phyloP scores from a whole-genome alignment of 169 alveolate species.

The Plasmodium billcollinsi region DNA sequence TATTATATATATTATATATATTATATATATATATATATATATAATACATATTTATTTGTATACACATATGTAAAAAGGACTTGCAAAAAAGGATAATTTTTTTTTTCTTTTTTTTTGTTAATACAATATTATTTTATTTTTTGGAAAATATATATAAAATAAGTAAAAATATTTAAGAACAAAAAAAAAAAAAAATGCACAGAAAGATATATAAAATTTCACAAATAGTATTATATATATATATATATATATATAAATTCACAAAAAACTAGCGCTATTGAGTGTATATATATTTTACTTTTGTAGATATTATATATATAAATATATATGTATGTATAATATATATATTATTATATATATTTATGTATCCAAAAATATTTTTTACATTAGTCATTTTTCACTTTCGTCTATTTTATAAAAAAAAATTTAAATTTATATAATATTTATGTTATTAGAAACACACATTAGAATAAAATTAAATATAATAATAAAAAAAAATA shows the following conservation, averaged over 20 bases:
- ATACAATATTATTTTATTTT: constrained; percentile 5
- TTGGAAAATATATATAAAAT: background rate
- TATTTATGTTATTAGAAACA: background rate
- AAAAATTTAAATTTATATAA: background rate
- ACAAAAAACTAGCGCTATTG: constrained; percentile 43
- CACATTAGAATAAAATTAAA: background rate
- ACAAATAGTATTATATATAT: constrained; percentile 6
- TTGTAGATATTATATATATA: constrained; percentile 6
- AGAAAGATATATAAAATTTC: constrained; percentile 4
- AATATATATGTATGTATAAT: no score
- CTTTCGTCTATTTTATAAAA: constrained; percentile 17
- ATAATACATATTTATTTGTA: no score
- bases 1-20: no score
- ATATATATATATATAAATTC: background rate
- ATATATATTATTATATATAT: no score
- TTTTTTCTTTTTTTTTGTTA: constrained; percentile 10
- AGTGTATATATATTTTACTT: constrained; percentile 44
- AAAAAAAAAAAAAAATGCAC: constrained; percentile 12
- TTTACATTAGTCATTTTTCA: constrained; percentile 1
- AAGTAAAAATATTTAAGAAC: constrained; percentile 7
- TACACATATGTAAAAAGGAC: no score
- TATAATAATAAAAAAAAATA: background rate
- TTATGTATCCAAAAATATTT: constrained; percentile 28
- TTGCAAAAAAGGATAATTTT: background rate
- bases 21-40: no score